These are phyloP conservation scores for Candida quercuum DNA, from an alignment of 805 yeast species.

Conservation along the genomic window DNA sequence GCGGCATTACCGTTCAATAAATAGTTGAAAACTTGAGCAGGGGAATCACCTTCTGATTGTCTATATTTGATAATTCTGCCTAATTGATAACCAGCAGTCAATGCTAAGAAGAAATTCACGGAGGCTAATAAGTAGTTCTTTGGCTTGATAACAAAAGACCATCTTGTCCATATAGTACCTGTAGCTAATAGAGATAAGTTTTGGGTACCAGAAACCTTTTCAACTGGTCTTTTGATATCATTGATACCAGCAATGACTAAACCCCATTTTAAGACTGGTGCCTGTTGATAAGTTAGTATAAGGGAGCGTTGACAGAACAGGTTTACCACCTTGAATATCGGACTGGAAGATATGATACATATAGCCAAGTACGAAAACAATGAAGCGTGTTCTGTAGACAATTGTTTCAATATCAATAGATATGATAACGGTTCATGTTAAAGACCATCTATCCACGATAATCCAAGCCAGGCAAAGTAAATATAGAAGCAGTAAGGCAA, in stretches of 20 bases:
- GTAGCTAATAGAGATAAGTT: conserved; percentile 71
- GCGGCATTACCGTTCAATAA: conserved; percentile 41
- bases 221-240: conserved; percentile 88
- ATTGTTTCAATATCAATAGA: no score
- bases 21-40: conserved; percentile 51
- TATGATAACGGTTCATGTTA: no score
- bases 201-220: conserved; percentile 84
- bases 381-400: no score
- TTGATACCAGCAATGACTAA: conserved; percentile 87
- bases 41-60: conserved; percentile 53
- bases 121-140: conserved; percentile 83
- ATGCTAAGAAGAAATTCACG: conserved; percentile 88
- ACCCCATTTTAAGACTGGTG: conserved; percentile 74
- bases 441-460: no score
- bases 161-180: conserved; percentile 95
- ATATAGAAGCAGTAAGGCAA: no score
- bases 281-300: conserved; percentile 22
- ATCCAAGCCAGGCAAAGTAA: no score
- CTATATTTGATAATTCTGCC: conserved; percentile 68
- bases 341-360: no score
- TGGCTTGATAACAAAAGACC: conserved; percentile 93
- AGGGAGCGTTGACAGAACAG: no score
- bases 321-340: no score
- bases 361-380: no score
- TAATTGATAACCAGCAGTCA: conserved; percentile 85